These are phyloP conservation scores for Diaporthe humulicola DNA, from an alignment of 2,329 filamentous ascomycete species.

Conservation along the genomic window DNA sequence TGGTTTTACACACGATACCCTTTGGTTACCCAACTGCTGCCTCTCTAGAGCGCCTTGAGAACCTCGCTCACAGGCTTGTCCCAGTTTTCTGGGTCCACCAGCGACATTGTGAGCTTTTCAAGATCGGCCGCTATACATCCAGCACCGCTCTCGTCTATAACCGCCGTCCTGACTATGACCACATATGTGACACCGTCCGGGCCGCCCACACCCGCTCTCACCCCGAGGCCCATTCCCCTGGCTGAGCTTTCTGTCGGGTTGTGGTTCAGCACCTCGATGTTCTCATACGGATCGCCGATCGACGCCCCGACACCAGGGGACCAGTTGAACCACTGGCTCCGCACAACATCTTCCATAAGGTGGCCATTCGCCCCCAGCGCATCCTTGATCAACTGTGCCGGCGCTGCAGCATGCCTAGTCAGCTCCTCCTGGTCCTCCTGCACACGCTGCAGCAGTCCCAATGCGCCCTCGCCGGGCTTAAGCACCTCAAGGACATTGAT, in stretches of 20 bases:
- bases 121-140: not conserved
- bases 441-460: not conserved
- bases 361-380: not conserved
- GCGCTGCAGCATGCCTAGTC: not conserved
- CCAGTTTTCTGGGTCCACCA: not conserved
- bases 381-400: conserved; percentile 1
- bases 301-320: conserved; percentile 10
- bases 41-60: not conserved
- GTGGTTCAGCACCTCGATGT: conserved; percentile 5
- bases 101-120: not conserved
- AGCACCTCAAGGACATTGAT: conserved; percentile 3
- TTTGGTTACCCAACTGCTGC: not conserved
- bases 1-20: not conserved
- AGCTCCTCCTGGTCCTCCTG: conserved; percentile 11
- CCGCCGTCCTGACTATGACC: conserved; percentile 5
- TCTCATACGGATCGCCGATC: conserved; percentile 1
- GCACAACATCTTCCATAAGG: not conserved
- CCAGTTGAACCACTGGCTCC: conserved; percentile 15
- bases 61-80: not conserved
- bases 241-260: conserved; percentile 9
- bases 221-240: conserved; percentile 1
- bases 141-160: not conserved
- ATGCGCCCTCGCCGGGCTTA: not conserved
- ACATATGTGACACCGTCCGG: not conserved
- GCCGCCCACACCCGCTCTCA: not conserved